Evolutionary conservation across 768 basidiomycete genomes (phyloP), one percentile per base, ranked within the genome.

Genomic region (Asterophora parasitica): DNA sequence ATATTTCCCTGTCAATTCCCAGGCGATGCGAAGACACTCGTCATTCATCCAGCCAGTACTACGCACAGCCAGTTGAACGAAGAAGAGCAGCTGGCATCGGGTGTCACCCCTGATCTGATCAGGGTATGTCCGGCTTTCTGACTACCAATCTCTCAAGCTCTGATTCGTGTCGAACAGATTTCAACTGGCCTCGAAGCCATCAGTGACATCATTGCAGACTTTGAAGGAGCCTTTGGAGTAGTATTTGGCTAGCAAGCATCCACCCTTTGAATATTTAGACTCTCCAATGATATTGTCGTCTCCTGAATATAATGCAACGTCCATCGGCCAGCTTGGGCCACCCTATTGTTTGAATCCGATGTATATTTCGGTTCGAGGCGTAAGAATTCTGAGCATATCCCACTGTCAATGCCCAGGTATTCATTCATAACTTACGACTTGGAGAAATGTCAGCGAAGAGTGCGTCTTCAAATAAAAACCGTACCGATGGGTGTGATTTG

Each of bases 21-120:
- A 74, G 78, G 81, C 20, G 83, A 85, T 50, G 81, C 83, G n/a
- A 88, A 90, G 67, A 88, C 83, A 6, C 75, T 91, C 12, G 83
- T 87, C 33, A 86, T 90, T 49, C 84, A 87, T 58, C 87, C 88
- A 1, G 84, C 82, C 4, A 76, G 78, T 17, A 89, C 89, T 17
- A 91, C 88, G 0, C 88, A 92, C 58, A 71, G 79, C 32, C 86
- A 89, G 62, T 69, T 89, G 40, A 73, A 71, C 0, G 67, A 65
- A 16, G 78, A 74, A 46, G 88, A 90, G 59, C 81, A 81, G 56
- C 50, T 72, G 8, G 66, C 73, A 5, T 73, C 81, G n/a, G 88
- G 88, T 6, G 85, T 89, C 8, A 82, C 83, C 1, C 78, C 81
- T 0, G 88, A 90, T 62, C 69, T 88, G 41, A 86, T 91, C 50